Base-by-base conservation (phyloP, 2,329 filamentous ascomycete genomes). In the Ceratocystis diversiconidia region DNA sequence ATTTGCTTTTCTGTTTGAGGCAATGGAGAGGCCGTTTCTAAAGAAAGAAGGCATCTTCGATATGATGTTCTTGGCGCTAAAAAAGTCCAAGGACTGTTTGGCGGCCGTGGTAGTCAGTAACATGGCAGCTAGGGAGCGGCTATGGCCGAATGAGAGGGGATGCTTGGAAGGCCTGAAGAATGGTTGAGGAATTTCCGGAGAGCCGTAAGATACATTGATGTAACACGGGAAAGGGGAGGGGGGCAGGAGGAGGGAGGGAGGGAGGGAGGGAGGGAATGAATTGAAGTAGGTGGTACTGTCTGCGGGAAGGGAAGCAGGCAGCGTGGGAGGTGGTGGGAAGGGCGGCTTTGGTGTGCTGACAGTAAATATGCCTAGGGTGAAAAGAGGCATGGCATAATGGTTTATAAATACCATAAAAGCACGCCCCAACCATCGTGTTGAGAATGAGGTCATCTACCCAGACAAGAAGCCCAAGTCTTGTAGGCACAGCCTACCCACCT, bases 1-100 rank as follows among this genome's bases (percentile, higher is more conserved):
- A 72, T 76, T 77, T 78, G 80, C 80, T 73, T 71, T 77, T 74
- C 72, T 71, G 66, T 70, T 68, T 2, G 41, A 65, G 46, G 63
- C 30, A 17, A 32, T 30, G 10, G 60, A 28, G 15, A 44, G 36
- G n/a, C 65, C 19, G 55, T 36, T n/a, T 46, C 61, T 48, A n/a
- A 50, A 48, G 28, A 63, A 52, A 44, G 48, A 63, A 46, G 61
- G 48, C 30, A 63, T 62, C n/a, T 62, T 62, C 5, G 60, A 6
- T 41, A 25, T 41, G 28, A 46, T 62, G 7, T 48, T 62, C 28
- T 62, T 62, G 17, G 28, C 3, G 5, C 17, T 62, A 25, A 52
- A 15, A 15, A 22, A 15, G 15, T 28, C 22, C 48, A 52, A 52
- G 6, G 22, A 52, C 48, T 52, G 48, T 25, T 52, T 52, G 7